Evolutionary conservation across 2,329 filamentous ascomycete species (phyloP).

Genomic region (Phialophora macrospora): DNA sequence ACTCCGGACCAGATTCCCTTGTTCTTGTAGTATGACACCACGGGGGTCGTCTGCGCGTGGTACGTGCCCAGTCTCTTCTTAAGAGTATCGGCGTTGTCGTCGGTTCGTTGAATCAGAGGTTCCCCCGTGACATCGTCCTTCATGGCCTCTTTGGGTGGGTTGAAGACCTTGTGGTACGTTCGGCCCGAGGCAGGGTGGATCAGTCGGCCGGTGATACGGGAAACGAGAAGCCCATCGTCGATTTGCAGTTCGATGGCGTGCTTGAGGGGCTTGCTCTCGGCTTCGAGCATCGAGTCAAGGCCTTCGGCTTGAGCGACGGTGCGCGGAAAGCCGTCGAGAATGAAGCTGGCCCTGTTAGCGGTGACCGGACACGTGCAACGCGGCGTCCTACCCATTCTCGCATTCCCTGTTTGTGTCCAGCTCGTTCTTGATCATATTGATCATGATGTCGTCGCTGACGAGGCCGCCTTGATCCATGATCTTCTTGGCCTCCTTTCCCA

Average conservation of each 20-base stretch:
- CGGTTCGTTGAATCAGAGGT: constrained; percentile 91
- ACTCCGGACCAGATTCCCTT: constrained; percentile 96
- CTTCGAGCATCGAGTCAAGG: constrained; percentile 86
- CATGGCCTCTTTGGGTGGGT: constrained; percentile 92
- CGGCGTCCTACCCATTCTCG: constrained; percentile 78
- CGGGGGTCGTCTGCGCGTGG: constrained; percentile 89
- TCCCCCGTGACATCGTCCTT: constrained; percentile 97
- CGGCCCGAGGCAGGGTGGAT: constrained; percentile 95
- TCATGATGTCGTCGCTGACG: constrained; percentile 98
- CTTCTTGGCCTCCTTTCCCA: constrained; percentile 98
- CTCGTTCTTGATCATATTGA: constrained; percentile 99
- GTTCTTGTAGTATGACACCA: constrained; percentile 95
- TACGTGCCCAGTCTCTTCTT: constrained; percentile 95
- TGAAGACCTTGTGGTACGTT: constrained; percentile 98
- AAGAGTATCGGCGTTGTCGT: constrained; percentile 94
- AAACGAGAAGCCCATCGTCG: constrained; percentile 89
- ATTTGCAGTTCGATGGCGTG: constrained; percentile 97
- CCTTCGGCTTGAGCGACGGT: constrained; percentile 94
- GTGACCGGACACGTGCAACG: background rate
- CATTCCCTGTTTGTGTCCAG: constrained; percentile 92
- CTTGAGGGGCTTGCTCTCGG: constrained; percentile 81
- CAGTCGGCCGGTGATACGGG: constrained; percentile 93
- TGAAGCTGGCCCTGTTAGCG: constrained; percentile 70
- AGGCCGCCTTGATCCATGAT: constrained; percentile 99
- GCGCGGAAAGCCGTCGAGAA: constrained; percentile 97